Base-by-base conservation (phyloP, 129 eudicot species). In the Artemisia tridentata region DNA sequence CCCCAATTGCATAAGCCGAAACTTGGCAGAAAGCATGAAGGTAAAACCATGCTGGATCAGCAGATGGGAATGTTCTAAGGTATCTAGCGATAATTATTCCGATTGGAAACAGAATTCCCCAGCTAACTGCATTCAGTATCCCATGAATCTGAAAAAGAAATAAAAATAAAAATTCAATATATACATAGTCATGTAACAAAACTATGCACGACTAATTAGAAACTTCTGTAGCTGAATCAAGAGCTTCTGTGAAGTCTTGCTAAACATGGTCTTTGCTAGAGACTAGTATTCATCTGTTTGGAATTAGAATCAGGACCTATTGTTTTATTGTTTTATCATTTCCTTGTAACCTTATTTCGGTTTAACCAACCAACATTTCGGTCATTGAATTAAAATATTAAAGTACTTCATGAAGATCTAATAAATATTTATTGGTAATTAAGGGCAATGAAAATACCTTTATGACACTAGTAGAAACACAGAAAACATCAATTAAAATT, bases 1-100 rank as follows among this genome's bases (percentile, higher is more conserved):
- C 98, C 7, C 98, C 98, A 11, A 92, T 79, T 47, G 84, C 88
- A 45, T 92, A 92, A 51, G 81, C 95, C 19, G 96, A 89, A 17
- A 80, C 55, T 67, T 92, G 98, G 84, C 96, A 92, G 56, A 70
- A 79, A 21, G 80, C 83, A 63, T 92, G 96, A 52, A 87, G 84
- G 76, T 92, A 92, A 83, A 89, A 92, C 96, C 98, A 92, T 34
- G 90, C 69, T 29, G 98, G 96, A 80, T 89, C 95, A 0, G 90
- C 92, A 17, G 89, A 81, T 3, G 85, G 83, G 38, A 86, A 86
- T 10, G 77, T 21, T 78, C 88, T 79, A 75, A 92, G 45, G 78
- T 87, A 89, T 78, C 98, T 68, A 16, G 96, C 95, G 0, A 89
- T 78, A 56, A 92, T 83, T 38, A 77, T 79, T 65, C 98, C 98